phyloP scores from a whole-genome alignment of 1,139 yeast genomes.

The Candida tunisiensis region DNA sequence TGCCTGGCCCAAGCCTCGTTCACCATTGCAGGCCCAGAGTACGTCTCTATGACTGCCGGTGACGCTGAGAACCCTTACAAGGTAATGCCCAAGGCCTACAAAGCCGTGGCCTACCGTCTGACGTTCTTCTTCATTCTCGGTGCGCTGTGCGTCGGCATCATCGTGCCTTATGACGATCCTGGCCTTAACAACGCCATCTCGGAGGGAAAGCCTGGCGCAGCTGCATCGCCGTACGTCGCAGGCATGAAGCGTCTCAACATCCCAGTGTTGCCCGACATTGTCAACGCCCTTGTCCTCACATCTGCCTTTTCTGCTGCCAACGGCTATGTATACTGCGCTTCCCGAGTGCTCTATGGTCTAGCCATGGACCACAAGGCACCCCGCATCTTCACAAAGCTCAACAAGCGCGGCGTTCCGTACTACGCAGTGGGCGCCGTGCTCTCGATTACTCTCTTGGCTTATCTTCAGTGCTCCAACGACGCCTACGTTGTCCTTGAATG shows the following conservation, averaged over 20 bases:
- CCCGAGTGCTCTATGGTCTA: conserved; percentile 37
- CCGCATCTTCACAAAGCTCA: conserved; percentile 19
- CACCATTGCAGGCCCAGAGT: conserved; percentile 75
- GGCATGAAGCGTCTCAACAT: conserved; percentile 37
- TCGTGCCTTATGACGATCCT: conserved; percentile 29
- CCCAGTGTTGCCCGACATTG: conserved; percentile 37
- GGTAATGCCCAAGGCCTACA: conserved; percentile 50
- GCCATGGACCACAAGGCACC: conserved; percentile 37
- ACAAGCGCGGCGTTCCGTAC: conserved; percentile 41
- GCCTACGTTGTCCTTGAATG: conserved; percentile 52
- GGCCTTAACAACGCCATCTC: conserved; percentile 19
- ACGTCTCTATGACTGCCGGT: conserved; percentile 64
- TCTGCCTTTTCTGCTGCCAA: conserved; percentile 56
- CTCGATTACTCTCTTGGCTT: conserved; percentile 26
- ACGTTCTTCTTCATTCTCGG: conserved; percentile 44
- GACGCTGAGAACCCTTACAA: conserved; percentile 52
- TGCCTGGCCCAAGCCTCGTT: conserved; percentile 50
- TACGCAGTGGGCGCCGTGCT: conserved; percentile 29
- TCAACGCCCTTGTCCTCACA: conserved; percentile 39
- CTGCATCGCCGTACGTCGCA: conserved; percentile 41
- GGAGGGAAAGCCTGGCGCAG: conserved; percentile 34
- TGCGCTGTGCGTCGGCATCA: conserved; percentile 32
- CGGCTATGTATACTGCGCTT: conserved; percentile 47
- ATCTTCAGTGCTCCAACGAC: conserved; percentile 38
- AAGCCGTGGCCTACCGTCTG: conserved; percentile 48